Base-by-base conservation (phyloP, 2,329 filamentous ascomycete genomes). In the Neonectria faginata region DNA sequence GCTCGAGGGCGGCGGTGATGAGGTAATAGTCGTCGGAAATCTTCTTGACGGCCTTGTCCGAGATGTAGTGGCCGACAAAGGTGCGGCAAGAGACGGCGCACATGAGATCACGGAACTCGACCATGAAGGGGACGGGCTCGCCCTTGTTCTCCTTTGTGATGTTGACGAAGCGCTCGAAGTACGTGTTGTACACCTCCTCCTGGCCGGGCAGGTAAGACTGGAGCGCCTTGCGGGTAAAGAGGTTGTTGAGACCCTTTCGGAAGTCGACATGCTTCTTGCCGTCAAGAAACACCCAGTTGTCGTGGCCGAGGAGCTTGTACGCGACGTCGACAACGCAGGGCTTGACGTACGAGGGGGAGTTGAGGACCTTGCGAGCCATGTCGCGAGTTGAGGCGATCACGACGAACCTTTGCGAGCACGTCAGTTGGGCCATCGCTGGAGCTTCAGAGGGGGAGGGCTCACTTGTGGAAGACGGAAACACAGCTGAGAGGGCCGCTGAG, bases 401-500 rank as follows among this genome's bases (percentile, higher is more conserved):
- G 69, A 98, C 96, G 79, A 99, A 99, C 79, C 93, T 97, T 18
- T 20, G 9, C 16, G 6, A 44, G 3, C 36, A 8, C 42, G 54
- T 74, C 27, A 74, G 64, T 55, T 39, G 36, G 11, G 18, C n/a
- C 18, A 6, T 29, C 22, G 14, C 8, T 6, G 47, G 31, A n/a
- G 18, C n/a, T 12, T 16, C 29, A 12, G 20, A 20, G 27, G 10
- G 10, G 27, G 36, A 63, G 31, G 10, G 31, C 89, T 73, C 88
- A 97, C 93, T 98, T 99, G 89, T 99, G 96, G 84, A 99, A 99
- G 75, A 99, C 94, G 2, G 94, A 97, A 67, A 99, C 96, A 77
- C 96, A 99, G 85, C 94, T 97, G 73, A 99, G 85, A 52, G 92
- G 91, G 51, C 92, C 96, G 76, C 93, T 97, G 74, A 86, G 80